These are phyloP conservation scores for Claviceps sp. DNA, from an alignment of 2,329 filamentous ascomycete genomes.

Conservation along the genomic window DNA sequence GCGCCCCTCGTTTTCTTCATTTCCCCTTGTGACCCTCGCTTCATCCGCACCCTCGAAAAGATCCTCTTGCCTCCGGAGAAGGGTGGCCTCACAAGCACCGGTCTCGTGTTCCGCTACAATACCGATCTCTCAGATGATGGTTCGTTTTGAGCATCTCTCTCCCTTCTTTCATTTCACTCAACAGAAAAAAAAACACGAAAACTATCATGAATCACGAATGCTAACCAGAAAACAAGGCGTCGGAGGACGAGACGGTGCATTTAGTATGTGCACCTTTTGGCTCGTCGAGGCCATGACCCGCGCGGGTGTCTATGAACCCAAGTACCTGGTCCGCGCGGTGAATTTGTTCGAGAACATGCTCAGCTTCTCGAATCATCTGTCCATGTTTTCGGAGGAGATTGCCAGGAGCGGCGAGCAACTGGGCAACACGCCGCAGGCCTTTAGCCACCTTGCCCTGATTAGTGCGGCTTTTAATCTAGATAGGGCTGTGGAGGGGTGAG, in stretches of 20 bases:
- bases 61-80: slow-evolving; percentile 62
- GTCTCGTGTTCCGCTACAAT: slow-evolving; percentile 64
- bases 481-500: slow-evolving; percentile 25
- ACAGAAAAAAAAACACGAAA: not conserved
- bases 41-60: slow-evolving; percentile 56
- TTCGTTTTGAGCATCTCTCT: slow-evolving; percentile 15
- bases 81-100: slow-evolving; percentile 61
- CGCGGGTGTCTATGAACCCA: slow-evolving; percentile 50
- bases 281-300: slow-evolving; percentile 65
- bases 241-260: slow-evolving; percentile 61
- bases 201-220: not conserved
- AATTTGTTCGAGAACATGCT: slow-evolving; percentile 69
- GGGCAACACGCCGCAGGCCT: slow-evolving; percentile 68
- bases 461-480: slow-evolving; percentile 68
- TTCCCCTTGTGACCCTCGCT: slow-evolving; percentile 62
- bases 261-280: slow-evolving; percentile 77
- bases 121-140: slow-evolving; percentile 56
- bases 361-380: slow-evolving; percentile 60
- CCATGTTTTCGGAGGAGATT: slow-evolving; percentile 72
- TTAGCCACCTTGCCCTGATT: slow-evolving; percentile 62
- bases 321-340: slow-evolving; percentile 47
- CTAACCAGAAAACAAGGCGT: slow-evolving; percentile 36
- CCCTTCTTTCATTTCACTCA: not conserved
- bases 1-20: slow-evolving; percentile 72
- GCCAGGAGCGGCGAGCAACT: slow-evolving; percentile 61